phyloP scores from a whole-genome alignment of 768 basidiomycete species.

The Trichaptum fuscoviolaceum region DNA sequence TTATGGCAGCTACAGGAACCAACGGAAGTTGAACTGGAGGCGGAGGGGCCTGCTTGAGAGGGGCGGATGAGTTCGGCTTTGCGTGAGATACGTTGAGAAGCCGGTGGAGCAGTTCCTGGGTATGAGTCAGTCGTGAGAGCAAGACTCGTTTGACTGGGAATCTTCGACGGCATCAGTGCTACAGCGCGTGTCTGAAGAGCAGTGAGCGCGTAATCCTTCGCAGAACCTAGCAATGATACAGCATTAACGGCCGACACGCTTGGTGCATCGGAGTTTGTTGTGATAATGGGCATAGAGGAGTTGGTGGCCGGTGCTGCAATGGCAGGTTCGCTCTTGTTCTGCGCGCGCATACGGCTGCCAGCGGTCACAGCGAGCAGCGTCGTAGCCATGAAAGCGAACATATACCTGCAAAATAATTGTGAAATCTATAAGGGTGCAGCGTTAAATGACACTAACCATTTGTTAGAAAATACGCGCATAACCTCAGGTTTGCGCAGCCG shows the following conservation, averaged over 20 bases:
- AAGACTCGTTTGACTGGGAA: not conserved
- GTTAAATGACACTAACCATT: not conserved
- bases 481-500: not conserved
- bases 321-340: not conserved
- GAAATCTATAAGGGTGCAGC: not conserved
- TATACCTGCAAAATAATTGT: not conserved
- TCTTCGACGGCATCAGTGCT: not conserved
- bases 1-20: not conserved
- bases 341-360: not conserved
- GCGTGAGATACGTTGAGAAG: not conserved
- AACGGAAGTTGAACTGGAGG: not conserved
- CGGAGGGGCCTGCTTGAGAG: not conserved
- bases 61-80: not conserved
- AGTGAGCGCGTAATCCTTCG: constrained; percentile 2
- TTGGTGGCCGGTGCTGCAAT: not conserved
- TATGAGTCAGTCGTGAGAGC: not conserved
- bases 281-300: not conserved
- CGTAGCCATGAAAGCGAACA: not conserved
- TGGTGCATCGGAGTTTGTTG: not conserved
- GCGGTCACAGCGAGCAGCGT: not conserved
- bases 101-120: not conserved
- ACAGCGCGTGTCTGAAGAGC: not conserved
- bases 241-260: not conserved
- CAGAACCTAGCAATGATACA: not conserved
- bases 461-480: not conserved